Evolutionary conservation across 805 yeast genomes (phyloP).

Genomic region (Starmerella bombi): DNA sequence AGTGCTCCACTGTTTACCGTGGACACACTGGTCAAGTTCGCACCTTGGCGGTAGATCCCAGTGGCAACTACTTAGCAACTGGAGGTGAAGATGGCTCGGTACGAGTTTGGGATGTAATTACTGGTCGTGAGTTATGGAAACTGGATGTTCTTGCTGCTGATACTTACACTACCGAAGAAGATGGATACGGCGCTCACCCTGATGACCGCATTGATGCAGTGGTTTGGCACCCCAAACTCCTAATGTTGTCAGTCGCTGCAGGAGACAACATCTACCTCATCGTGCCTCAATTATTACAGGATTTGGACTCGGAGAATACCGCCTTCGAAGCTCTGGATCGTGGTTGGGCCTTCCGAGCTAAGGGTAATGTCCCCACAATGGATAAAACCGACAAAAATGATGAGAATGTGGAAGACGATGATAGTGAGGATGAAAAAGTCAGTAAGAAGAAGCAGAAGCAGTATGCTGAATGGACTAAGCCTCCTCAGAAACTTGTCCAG

Average conservation of each 20-base stretch:
- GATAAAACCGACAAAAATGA: slow-evolving; percentile 4
- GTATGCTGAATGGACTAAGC: slow-evolving; percentile 66
- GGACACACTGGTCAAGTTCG: slow-evolving; percentile 82
- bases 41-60: slow-evolving; percentile 69
- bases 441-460: slow-evolving; percentile 24
- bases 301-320: slow-evolving; percentile 69
- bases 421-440: slow-evolving; percentile 28
- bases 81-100: slow-evolving; percentile 96
- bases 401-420: slow-evolving; percentile 21
- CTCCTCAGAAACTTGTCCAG: slow-evolving; percentile 44
- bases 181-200: slow-evolving; percentile 29
- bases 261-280: slow-evolving; percentile 67
- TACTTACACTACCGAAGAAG: slow-evolving; percentile 21
- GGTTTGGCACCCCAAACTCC: slow-evolving; percentile 78
- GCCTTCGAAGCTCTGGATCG: slow-evolving; percentile 69
- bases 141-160: slow-evolving; percentile 27
- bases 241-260: slow-evolving; percentile 64
- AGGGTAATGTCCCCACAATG: slow-evolving; percentile 23
- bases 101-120: slow-evolving; percentile 89
- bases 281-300: slow-evolving; percentile 77
- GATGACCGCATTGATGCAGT: slow-evolving; percentile 35
- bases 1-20: slow-evolving; percentile 64
- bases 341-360: slow-evolving; percentile 73
- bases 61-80: slow-evolving; percentile 91
- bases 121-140: slow-evolving; percentile 85